Evolutionary conservation across 2,329 filamentous ascomycete species (phyloP).

Genomic region (Sporothrix humicola): DNA sequence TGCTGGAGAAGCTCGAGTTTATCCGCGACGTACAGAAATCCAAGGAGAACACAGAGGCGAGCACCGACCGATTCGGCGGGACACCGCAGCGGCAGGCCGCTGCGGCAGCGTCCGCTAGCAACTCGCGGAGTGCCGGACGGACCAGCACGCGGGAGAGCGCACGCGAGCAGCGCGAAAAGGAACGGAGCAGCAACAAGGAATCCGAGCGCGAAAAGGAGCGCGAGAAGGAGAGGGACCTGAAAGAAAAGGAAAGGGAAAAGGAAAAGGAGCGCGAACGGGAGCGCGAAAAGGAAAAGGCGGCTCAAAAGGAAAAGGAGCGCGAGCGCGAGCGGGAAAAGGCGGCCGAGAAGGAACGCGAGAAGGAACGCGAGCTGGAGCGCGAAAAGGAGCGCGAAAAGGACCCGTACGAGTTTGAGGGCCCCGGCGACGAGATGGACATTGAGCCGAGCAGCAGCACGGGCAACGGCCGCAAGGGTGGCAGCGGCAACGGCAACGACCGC

Average conservation of each 20-base stretch:
- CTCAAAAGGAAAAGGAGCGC: slow-evolving; percentile 28
- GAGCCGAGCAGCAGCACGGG: slow-evolving; percentile 49
- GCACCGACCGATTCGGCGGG: not conserved
- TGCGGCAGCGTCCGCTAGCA: slow-evolving; percentile 36
- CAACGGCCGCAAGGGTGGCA: slow-evolving; percentile 40
- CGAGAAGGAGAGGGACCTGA: slow-evolving; percentile 33
- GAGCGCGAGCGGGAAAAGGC: slow-evolving; percentile 36
- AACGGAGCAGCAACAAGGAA: slow-evolving; percentile 30
- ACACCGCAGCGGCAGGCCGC: no score
- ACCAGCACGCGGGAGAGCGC: slow-evolving; percentile 39
- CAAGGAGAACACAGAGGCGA: slow-evolving; percentile 49
- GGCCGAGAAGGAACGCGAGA: slow-evolving; percentile 40
- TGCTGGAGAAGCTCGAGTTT: slow-evolving; percentile 49
- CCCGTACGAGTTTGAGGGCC: slow-evolving; percentile 52
- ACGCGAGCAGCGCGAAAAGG: slow-evolving; percentile 26
- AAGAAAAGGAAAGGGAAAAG: slow-evolving; percentile 32
- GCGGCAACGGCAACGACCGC: slow-evolving; percentile 38
- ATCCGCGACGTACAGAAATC: slow-evolving; percentile 49
- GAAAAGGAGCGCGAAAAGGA: slow-evolving; percentile 38
- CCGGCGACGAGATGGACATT: slow-evolving; percentile 51
- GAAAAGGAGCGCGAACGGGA: slow-evolving; percentile 38
- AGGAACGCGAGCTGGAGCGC: slow-evolving; percentile 44
- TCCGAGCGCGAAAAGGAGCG: slow-evolving; percentile 38
- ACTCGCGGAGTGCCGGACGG: slow-evolving; percentile 38
- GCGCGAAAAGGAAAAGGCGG: slow-evolving; percentile 30